A percentile compares a stretch with the other conserved stretches of the same genome.
These are phyloP conservation scores for Sclerotinia nivalis DNA, from an alignment of 2,329 filamentous ascomycete genomes.

Conservation along the genomic window DNA sequence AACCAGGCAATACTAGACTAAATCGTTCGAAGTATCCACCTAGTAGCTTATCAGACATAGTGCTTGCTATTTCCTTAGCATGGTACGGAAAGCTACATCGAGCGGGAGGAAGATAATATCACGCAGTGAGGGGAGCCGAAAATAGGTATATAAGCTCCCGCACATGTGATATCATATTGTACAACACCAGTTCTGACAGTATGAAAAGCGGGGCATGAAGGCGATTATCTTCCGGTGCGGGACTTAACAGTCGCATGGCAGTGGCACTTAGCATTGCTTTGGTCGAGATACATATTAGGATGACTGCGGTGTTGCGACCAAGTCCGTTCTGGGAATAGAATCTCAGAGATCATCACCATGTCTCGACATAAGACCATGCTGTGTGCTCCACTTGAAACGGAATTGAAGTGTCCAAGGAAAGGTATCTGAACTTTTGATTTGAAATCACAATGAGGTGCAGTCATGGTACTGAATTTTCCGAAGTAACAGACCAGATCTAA, in stretches of 20 bases:
- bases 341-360: neutral
- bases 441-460: neutral
- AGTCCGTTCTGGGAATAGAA: neutral
- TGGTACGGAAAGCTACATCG: constrained; percentile 14
- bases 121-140: constrained; percentile 8
- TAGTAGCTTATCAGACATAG: neutral
- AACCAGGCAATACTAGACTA: neutral
- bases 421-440: neutral
- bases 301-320: neutral
- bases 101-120: constrained; percentile 16
- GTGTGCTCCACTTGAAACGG: constrained; percentile 21
- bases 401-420: neutral
- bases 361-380: neutral
- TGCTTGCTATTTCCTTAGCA: constrained; percentile 1
- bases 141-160: constrained; percentile 13
- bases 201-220: neutral
- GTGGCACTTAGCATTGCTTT: neutral
- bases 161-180: constrained; percentile 18
- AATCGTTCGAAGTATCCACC: neutral
- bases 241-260: constrained; percentile 3
- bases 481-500: neutral
- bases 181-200: neutral
- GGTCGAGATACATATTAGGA: constrained; percentile 9
- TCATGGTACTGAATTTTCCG: neutral
- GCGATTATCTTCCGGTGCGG: constrained; percentile 7